A percentile compares a stretch with the other conserved stretches of the same genome.
Conservation (phyloP, 139 green algal genomes). For the Chlorella sp. region DNA sequence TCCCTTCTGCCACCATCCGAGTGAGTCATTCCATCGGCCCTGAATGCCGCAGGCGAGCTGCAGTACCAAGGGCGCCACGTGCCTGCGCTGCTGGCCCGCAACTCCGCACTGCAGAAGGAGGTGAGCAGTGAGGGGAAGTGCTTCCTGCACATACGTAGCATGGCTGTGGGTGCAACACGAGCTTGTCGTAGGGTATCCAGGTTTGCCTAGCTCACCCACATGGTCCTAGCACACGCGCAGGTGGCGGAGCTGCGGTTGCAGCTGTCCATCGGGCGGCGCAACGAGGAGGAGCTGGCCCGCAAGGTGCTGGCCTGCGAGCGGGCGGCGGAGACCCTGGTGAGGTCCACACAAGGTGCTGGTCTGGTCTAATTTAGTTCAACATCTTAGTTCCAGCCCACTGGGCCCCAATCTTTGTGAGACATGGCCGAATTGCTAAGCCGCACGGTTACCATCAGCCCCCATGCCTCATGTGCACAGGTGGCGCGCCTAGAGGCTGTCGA, state of each 20-base stretch:
- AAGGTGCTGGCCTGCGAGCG: conserved; percentile 69
- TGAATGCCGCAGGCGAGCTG: conserved; percentile 9
- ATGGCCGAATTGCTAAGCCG: no score
- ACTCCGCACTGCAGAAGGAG: background rate
- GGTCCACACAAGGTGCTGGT: background rate
- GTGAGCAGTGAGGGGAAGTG: background rate
- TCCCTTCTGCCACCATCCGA: no score
- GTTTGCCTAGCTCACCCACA: background rate
- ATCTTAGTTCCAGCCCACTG: background rate
- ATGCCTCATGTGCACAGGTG: background rate
- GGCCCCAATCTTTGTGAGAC: background rate
- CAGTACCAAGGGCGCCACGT: conserved; percentile 45
- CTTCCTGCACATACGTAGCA: background rate
- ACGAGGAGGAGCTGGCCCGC: conserved; percentile 71
- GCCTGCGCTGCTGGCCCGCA: background rate
- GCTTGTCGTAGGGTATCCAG: background rate
- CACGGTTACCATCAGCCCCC: no score
- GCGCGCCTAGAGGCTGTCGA: background rate
- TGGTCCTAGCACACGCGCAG: conserved; percentile 47
- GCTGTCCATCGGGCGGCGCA: conserved; percentile 66
- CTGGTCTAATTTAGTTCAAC: background rate
- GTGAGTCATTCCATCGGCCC: no score
- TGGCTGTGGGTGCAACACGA: background rate
- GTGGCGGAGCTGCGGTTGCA: conserved; percentile 65
- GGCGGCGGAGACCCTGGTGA: conserved; percentile 66